phyloP scores from a whole-genome alignment of 257 asterid genomes.

The Fraxinus anomala region DNA sequence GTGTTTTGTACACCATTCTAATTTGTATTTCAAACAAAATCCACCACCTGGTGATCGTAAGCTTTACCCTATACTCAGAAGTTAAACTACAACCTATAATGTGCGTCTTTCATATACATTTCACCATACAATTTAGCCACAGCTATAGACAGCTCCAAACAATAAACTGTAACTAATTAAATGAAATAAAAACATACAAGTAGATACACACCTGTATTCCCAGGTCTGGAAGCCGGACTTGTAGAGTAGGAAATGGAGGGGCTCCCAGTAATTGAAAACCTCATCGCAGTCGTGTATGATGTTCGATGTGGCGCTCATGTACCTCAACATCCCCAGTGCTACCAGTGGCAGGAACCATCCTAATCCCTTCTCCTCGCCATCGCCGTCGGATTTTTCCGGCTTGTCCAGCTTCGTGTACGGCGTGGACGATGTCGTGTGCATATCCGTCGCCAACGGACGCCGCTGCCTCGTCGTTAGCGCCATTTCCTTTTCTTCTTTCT shows the following conservation, averaged over 20 bases:
- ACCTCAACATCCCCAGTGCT: conserved; percentile 65
- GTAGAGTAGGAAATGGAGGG: conserved; percentile 88
- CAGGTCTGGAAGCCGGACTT: conserved; percentile 97
- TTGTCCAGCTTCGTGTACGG: conserved; percentile 83
- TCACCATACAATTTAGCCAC: neutral
- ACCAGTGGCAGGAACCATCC: conserved; percentile 80
- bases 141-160: neutral
- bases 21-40: neutral
- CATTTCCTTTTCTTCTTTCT: conserved; percentile 33
- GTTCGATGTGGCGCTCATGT: conserved; percentile 92
- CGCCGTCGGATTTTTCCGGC: conserved; percentile 53
- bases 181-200: neutral
- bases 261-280: conserved; percentile 99
- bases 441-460: conserved; percentile 59
- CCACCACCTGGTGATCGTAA: neutral
- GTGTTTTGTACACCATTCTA: conserved; percentile 1
- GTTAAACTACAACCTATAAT: neutral
- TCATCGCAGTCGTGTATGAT: conserved; percentile 97
- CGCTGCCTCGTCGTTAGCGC: conserved; percentile 78
- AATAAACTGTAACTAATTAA: conserved; percentile 3
- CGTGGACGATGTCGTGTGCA: conserved; percentile 41
- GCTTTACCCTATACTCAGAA: no score
- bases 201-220: conserved; percentile 74
- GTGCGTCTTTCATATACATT: neutral
- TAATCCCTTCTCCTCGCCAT: conserved; percentile 46